Evolutionary conservation across 495 filamentous ascomycete species (phyloP), one percentile per base, ranked within the genome.

Genomic region (Daldinia bambusicola): DNA sequence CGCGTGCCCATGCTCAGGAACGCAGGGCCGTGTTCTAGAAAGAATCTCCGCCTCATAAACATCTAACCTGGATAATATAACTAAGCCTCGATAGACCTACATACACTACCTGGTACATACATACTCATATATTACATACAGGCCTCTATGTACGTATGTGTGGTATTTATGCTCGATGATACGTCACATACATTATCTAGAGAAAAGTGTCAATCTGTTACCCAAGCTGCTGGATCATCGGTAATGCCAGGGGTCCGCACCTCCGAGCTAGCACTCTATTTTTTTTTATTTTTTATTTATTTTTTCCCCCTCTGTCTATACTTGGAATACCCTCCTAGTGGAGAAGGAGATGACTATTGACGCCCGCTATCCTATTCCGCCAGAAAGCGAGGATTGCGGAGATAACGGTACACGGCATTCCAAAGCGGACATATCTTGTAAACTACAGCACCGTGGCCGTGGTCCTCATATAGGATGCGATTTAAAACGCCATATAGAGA

Each of bases 21-120:
- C 64, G 20, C 8, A 50, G 3, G 55, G 32, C 67, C 45, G 48
- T 45, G 26, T 72, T 72, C 70, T 72, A 66, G 70, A 72, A 72
- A 43, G 22, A 70, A 66, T 66, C 56, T 50, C 38, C 36, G 56
- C 61, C 61, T 65, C 67, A 55, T n/a, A 26, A 26, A 26, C 3
- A 40, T 56, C 41, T 41, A 40, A 26, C 26, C 26, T 26, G 26
- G 26, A 3, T 26, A 26, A 63, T 32, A 60, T 31, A 31, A 14
- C 12, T 32, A 26, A 13, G 20, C 20, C 12, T 53, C 30, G 22
- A 53, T 32, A 53, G 6, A 53, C 30, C 6, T 52, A 30, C 50
- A 53, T 53, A 53, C 12, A 16, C 26, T 26, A 26, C 26, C 26
- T 26, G 26, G 26, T 26, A 26, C 26, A 26, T 26, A 26, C 26